phyloP scores from a whole-genome alignment of 1,284 basidiomycete genomes.

The Chalciporus sp. region DNA sequence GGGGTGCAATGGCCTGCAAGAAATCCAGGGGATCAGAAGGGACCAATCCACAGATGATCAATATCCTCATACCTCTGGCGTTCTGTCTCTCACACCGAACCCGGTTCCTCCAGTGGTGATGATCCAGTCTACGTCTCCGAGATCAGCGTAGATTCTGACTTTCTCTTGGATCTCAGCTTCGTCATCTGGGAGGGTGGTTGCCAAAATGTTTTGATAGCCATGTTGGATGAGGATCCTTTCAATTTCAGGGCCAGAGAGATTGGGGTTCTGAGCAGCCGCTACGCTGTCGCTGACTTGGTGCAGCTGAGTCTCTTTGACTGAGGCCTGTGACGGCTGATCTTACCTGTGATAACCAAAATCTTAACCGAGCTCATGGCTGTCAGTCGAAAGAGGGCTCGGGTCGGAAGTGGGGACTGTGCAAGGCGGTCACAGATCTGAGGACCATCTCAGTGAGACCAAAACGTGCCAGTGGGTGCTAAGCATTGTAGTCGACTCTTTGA shows the following conservation, averaged over 20 bases:
- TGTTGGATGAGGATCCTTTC: conserved; percentile 46
- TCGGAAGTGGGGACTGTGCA: not conserved
- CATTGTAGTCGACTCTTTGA: not conserved
- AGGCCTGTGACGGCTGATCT: not conserved
- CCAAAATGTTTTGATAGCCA: conserved; percentile 43
- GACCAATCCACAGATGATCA: not conserved
- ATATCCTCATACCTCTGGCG: conserved; percentile 66
- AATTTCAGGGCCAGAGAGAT: conserved; percentile 69
- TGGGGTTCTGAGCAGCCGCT: conserved; percentile 49
- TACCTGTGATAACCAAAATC: conserved; percentile 31
- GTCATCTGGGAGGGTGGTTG: conserved; percentile 65
- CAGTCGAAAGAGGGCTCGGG: not conserved
- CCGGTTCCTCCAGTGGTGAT: conserved; percentile 88
- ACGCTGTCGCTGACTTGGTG: conserved; percentile 71
- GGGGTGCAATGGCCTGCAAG: conserved; percentile 65
- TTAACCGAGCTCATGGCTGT: conserved; percentile 25
- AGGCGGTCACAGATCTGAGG: not conserved
- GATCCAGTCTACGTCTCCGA: conserved; percentile 63
- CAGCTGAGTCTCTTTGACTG: conserved; percentile 11
- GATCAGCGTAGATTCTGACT: conserved; percentile 49
- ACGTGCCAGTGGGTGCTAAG: too few relatives aligned
- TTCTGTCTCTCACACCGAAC: conserved; percentile 76
- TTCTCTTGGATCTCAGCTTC: conserved; percentile 48
- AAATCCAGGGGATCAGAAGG: not conserved
- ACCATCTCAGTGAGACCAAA: not conserved